Percentiles rank a stretch among this genome's conserved stretches.
phyloP scores from a whole-genome alignment of 768 basidiomycete genomes.

The Macrolepiota dolichaula region DNA sequence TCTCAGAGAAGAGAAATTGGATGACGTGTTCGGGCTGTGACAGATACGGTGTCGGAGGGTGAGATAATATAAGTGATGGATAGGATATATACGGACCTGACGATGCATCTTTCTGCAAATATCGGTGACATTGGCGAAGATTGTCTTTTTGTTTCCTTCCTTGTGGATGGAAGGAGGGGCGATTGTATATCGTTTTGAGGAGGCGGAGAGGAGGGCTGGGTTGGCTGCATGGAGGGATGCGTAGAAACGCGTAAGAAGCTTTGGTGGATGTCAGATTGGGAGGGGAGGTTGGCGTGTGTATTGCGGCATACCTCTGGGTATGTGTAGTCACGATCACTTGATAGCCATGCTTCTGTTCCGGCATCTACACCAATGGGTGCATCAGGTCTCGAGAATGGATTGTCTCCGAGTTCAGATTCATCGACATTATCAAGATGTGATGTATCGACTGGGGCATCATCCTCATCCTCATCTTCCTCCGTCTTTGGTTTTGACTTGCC shows the following conservation, averaged over 20 bases:
- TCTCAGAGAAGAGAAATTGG: constrained; percentile 93
- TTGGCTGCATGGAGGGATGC: constrained; percentile 88
- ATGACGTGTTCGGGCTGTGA: constrained; percentile 93
- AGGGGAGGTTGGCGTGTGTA: not conserved
- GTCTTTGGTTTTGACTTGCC: constrained; percentile 22
- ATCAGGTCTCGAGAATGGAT: constrained; percentile 70
- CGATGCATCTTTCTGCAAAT: constrained; percentile 99
- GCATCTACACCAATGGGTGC: constrained; percentile 61
- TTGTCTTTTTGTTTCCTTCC: constrained; percentile 96
- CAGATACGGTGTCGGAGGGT: not conserved
- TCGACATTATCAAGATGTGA: constrained; percentile 68
- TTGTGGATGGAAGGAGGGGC: constrained; percentile 91
- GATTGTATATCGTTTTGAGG: constrained; percentile 93
- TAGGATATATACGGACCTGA: constrained; percentile 33
- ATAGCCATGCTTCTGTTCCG: constrained; percentile 86
- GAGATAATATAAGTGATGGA: not conserved
- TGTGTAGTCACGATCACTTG: constrained; percentile 92
- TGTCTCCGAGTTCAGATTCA: constrained; percentile 84
- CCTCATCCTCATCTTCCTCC: constrained; percentile 52
- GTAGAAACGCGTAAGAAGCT: constrained; percentile 95
- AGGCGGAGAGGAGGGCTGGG: constrained; percentile 78
- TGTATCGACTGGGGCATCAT: constrained; percentile 55
- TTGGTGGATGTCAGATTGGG: not conserved
- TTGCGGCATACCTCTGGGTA: constrained; percentile 76
- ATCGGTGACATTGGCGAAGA: constrained; percentile 95